These are phyloP conservation scores for Raffaelea albimanens DNA, from an alignment of 2,329 filamentous ascomycete genomes.

Conservation along the genomic window DNA sequence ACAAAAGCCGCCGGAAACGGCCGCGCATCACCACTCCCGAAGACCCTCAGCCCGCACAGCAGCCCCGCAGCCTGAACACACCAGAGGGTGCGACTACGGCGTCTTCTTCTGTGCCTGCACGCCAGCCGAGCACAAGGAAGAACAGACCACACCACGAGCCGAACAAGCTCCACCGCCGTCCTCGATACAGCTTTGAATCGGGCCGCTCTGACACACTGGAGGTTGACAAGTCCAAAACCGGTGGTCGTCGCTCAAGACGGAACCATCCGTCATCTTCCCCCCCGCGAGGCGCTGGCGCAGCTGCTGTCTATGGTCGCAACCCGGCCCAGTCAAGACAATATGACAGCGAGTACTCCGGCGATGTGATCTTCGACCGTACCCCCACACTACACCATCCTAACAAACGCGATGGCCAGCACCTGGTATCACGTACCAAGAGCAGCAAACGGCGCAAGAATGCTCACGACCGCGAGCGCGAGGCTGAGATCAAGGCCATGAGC, in stretches of 20 bases:
- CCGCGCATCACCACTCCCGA: conserved; percentile 43
- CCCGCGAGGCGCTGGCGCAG: conserved; percentile 8
- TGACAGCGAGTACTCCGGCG: conserved; percentile 9
- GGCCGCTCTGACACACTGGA: conserved; percentile 46
- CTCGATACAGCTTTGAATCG: conserved; percentile 54
- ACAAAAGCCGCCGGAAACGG: conserved; percentile 58
- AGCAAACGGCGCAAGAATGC: conserved; percentile 67
- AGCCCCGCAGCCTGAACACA: conserved; percentile 16
- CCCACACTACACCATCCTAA: conserved; percentile 48
- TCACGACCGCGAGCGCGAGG: conserved; percentile 68
- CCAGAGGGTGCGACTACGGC: conserved; percentile 18
- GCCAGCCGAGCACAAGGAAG: conserved; percentile 24
- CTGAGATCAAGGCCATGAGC: conserved; percentile 81
- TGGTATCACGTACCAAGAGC: conserved; percentile 56
- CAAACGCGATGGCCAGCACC: conserved; percentile 51
- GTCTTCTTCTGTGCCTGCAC: conserved; percentile 4
- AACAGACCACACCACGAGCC: conserved; percentile 33
- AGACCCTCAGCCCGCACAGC: conserved; percentile 21
- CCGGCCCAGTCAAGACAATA: background rate
- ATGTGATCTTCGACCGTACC: conserved; percentile 25
- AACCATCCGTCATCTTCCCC: background rate
- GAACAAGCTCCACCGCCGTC: conserved; percentile 38
- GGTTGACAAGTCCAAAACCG: conserved; percentile 25
- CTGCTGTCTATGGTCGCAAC: background rate
- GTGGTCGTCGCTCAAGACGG: conserved; percentile 10